Percentiles rank a stretch among this genome's conserved stretches.
These are phyloP conservation scores for Xylariaceae sp. DNA, from an alignment of 2,329 filamentous ascomycete genomes.

Conservation along the genomic window DNA sequence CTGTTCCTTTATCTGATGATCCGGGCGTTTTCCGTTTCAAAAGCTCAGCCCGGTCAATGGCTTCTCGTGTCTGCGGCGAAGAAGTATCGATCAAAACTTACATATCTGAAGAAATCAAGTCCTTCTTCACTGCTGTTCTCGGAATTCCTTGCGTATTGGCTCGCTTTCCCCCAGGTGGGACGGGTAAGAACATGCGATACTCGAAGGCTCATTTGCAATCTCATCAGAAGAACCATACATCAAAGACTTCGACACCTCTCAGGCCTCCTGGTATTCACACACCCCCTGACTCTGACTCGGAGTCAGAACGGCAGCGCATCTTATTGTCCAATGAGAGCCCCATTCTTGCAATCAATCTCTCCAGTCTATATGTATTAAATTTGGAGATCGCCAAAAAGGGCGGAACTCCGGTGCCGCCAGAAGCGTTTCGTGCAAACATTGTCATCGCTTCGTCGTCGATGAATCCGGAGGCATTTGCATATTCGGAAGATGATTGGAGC, in stretches of 20 bases:
- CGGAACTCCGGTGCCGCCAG: slow-evolving; percentile 62
- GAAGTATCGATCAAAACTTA: slow-evolving; percentile 69
- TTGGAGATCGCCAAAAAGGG: slow-evolving; percentile 60
- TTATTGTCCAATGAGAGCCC: slow-evolving; percentile 90
- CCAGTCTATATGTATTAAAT: slow-evolving; percentile 78
- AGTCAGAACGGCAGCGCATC: slow-evolving; percentile 53
- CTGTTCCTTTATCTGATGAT: slow-evolving; percentile 64
- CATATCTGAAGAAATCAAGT: slow-evolving; percentile 57
- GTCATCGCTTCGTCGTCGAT: slow-evolving; percentile 52
- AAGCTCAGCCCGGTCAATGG: slow-evolving; percentile 36
- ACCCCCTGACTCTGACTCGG: slow-evolving; percentile 55
- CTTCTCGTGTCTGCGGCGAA: slow-evolving; percentile 80
- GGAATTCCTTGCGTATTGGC: slow-evolving; percentile 79
- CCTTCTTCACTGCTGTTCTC: slow-evolving; percentile 73
- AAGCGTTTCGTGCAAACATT: slow-evolving; percentile 86
- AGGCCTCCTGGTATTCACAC: slow-evolving; percentile 52
- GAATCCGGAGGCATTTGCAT: slow-evolving; percentile 47
- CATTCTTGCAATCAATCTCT: slow-evolving; percentile 76
- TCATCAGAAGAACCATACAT: slow-evolving; percentile 40
- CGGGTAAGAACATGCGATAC: slow-evolving; percentile 58
- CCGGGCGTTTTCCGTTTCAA: slow-evolving; percentile 50
- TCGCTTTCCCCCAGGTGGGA: slow-evolving; percentile 69
- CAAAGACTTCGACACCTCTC: slow-evolving; percentile 42
- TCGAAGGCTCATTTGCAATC: slow-evolving; percentile 67
- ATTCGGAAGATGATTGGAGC: slow-evolving; percentile 77